Evolutionary conservation across 1,139 yeast species (phyloP).

Genomic region (Pichia sp.): DNA sequence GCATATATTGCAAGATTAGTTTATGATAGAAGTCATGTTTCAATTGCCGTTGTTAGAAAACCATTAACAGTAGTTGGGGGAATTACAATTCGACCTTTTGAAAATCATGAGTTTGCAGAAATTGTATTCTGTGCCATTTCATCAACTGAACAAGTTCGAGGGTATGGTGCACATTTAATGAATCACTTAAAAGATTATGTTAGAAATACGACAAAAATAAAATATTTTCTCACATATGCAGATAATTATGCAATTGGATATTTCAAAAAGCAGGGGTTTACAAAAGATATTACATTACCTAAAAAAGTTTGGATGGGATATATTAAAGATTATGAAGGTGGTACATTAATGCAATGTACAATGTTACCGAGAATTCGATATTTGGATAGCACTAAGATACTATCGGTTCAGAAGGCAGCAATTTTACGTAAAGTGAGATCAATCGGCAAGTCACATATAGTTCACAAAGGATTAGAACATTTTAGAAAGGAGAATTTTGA

Average conservation of each 20-base stretch:
- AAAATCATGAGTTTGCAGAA: slow-evolving; percentile 87
- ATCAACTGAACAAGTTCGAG: slow-evolving; percentile 94
- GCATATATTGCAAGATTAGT: slow-evolving; percentile 93
- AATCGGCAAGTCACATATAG: slow-evolving; percentile 71
- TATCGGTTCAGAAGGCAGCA: slow-evolving; percentile 86
- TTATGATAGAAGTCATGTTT: slow-evolving; percentile 87
- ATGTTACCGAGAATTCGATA: slow-evolving; percentile 87
- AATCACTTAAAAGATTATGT: slow-evolving; percentile 95
- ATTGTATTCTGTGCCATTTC: slow-evolving; percentile 97
- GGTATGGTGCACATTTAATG: slow-evolving; percentile 98
- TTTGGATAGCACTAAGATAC: slow-evolving; percentile 79
- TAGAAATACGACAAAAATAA: slow-evolving; percentile 77
- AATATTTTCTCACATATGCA: slow-evolving; percentile 89
- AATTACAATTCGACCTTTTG: slow-evolving; percentile 90
- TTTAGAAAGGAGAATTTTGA: slow-evolving; percentile 50
- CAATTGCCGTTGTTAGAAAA: slow-evolving; percentile 91
- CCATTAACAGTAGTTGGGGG: slow-evolving; percentile 97
- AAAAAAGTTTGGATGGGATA: slow-evolving; percentile 95
- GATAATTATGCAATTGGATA: slow-evolving; percentile 98
- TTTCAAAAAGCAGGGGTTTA: slow-evolving; percentile 95
- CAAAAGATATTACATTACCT: slow-evolving; percentile 85
- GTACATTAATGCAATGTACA: slow-evolving; percentile 94
- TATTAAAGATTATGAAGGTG: slow-evolving; percentile 97
- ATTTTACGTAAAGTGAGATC: slow-evolving; percentile 76
- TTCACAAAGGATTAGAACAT: slow-evolving; percentile 72